Base-by-base conservation (phyloP, 208 protist genomes). In the Wallacemonas collosoma region DNA sequence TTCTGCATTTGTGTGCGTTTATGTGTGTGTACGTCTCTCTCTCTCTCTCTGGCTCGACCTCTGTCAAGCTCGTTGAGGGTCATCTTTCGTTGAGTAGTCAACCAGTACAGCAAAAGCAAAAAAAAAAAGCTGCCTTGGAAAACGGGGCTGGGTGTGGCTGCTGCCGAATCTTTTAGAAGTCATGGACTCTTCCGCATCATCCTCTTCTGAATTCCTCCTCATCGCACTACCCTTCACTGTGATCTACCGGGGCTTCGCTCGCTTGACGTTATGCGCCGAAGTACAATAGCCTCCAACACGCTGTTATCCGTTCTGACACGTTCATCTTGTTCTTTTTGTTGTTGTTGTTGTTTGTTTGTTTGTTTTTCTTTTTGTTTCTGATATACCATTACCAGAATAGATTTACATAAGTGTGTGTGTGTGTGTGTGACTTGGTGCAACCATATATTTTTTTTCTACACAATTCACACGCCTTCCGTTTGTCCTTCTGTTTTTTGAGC, bases 371-470 rank as follows among this genome's bases (percentile, higher is more conserved):
- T 47, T 26, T 62, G 35, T 41, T 8, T 44, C 7, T 64, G 26
- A 7, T 43, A 43, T 9, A 64, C 15, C 60, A 38, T 48, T 66
- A 48, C 15, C 17, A 66, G 44, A 40, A 66, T 66, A 48, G 43
- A 44, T 40, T 66, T 47, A 4, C 11, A 66, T 48, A 57, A 14
- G 43, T 43, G 15, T 54, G 40, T 12, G 35, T 68, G 12, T 1
- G 47, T 36, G 40, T 51, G 40, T 55, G 39, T 53, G 39, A 26
- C 26, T 26, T 26, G 26, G 26, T 26, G 26, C 26, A 26, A 44
- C n/a, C 40, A 15, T 45, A 50, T 66, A 66, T 53, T 9, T 53
- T 53, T 53, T 53, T 15, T 53, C 12, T 53, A 9, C 15, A 53
- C 8, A 53, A n/a, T 53, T n/a, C 12, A 1, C 15, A 53, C 26